Percentiles rank a stretch among this genome's conserved stretches.
Conservation (phyloP, 164 flowering plant species). For the Tetracentron sinense region DNA sequence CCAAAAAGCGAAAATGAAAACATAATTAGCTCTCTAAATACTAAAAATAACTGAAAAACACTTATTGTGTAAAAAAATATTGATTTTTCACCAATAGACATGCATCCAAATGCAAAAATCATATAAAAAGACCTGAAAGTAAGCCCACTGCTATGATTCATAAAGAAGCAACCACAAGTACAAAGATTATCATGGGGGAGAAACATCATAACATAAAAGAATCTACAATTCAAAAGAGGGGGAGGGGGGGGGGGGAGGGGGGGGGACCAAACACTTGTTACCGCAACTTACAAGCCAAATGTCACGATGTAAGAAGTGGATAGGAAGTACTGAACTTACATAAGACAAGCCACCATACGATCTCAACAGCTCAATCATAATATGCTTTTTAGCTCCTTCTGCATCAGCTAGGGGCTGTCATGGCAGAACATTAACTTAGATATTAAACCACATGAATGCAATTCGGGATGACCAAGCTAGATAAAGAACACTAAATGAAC, state of each 20-base stretch:
- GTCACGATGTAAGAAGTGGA: background rate
- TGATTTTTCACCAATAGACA: too few relatives aligned
- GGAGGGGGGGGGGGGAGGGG: too few relatives aligned
- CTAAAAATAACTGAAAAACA: too few relatives aligned
- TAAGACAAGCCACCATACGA: conserved; percentile 75
- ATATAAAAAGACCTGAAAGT: background rate
- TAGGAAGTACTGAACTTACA: conserved; percentile 51
- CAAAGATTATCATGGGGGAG: too few relatives aligned
- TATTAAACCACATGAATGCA: background rate
- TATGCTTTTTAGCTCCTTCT: conserved; percentile 89
- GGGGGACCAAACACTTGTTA: too few relatives aligned
- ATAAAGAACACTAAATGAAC: background rate
- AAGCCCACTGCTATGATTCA: background rate
- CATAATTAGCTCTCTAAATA: too few relatives aligned
- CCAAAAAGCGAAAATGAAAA: too few relatives aligned
- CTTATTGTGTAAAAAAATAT: too few relatives aligned
- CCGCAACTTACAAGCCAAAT: too few relatives aligned
- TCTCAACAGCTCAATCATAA: conserved; percentile 74
- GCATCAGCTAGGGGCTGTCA: conserved; percentile 98
- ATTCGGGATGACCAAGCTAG: background rate
- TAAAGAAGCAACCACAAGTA: background rate
- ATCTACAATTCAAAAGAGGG: too few relatives aligned
- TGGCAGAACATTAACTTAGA: conserved; percentile 18
- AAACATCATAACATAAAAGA: too few relatives aligned
- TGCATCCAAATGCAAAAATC: background rate